These are phyloP conservation scores for Alternaria sp. DNA, from an alignment of 2,329 filamentous ascomycete genomes.

Conservation along the genomic window DNA sequence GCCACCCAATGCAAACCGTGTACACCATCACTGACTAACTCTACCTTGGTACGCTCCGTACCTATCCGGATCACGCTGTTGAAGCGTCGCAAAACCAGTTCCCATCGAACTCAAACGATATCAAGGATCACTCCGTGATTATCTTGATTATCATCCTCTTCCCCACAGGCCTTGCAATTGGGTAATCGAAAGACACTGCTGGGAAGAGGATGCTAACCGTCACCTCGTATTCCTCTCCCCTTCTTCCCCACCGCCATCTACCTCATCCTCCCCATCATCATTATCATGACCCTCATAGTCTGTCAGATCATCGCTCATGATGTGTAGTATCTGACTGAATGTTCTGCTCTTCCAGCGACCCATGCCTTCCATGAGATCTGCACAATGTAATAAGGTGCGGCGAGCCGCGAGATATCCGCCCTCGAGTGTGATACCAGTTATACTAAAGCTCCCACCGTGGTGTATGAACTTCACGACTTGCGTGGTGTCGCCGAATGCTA, in stretches of 20 bases:
- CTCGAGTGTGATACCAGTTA: constrained; percentile 59
- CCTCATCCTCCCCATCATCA: constrained; percentile 18
- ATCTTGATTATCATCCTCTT: constrained; percentile 28
- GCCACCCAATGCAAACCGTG: constrained; percentile 4
- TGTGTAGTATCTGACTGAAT: constrained; percentile 62
- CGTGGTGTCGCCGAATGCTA: constrained; percentile 41
- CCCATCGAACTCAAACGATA: neutral
- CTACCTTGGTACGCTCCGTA: neutral
- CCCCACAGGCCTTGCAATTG: constrained; percentile 37
- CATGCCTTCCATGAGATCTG: constrained; percentile 62
- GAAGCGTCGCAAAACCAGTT: neutral
- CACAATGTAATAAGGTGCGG: constrained; percentile 62
- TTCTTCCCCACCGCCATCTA: neutral
- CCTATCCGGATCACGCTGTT: neutral
- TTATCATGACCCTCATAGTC: constrained; percentile 38
- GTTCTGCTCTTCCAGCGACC: constrained; percentile 62
- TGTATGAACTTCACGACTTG: constrained; percentile 57
- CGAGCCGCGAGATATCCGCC: constrained; percentile 63
- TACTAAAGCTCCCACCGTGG: constrained; percentile 58
- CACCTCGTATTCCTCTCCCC: constrained; percentile 16
- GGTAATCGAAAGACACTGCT: constrained; percentile 29
- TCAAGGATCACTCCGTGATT: neutral
- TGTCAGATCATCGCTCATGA: constrained; percentile 63
- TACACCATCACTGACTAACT: neutral
- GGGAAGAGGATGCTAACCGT: constrained; percentile 40